phyloP scores from a whole-genome alignment of 2,329 filamentous ascomycete species.

The Venturia oleaginea region DNA sequence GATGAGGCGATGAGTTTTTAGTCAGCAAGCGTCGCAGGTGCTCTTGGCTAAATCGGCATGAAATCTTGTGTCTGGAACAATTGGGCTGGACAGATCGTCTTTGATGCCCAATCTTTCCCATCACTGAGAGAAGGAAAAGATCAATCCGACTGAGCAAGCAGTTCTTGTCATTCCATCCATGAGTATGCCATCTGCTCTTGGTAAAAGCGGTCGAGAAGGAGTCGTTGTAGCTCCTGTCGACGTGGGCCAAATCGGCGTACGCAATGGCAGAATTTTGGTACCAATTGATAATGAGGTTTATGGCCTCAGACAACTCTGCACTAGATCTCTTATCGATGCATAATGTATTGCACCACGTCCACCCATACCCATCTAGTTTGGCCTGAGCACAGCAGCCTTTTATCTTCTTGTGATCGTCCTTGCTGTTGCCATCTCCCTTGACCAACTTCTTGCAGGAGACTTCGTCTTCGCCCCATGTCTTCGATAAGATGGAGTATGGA shows the following conservation, averaged over 20 bases:
- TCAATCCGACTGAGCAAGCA: too few species aligned
- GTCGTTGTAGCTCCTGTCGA: too few species aligned
- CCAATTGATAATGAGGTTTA: slow-evolving; percentile 18
- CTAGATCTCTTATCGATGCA: slow-evolving; percentile 20
- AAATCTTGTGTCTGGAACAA: too few species aligned
- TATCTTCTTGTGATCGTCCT: neutral
- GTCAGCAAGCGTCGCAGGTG: too few species aligned
- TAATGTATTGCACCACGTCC: slow-evolving; percentile 19
- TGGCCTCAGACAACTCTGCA: slow-evolving; percentile 17
- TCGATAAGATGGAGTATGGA: slow-evolving; percentile 19
- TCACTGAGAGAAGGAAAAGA: too few species aligned
- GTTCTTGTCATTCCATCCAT: too few species aligned
- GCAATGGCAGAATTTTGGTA: slow-evolving; percentile 17
- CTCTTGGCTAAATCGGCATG: too few species aligned
- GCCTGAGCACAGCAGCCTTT: slow-evolving; percentile 4
- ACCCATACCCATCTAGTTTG: slow-evolving; percentile 13
- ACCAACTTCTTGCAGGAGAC: slow-evolving; percentile 18
- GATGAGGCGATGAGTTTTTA: too few species aligned
- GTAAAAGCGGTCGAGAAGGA: too few species aligned
- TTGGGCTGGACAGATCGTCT: too few species aligned
- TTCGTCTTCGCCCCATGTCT: slow-evolving; percentile 20
- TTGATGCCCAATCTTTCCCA: too few species aligned
- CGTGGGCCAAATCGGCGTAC: slow-evolving; percentile 16
- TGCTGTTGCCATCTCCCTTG: neutral
- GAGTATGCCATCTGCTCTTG: neutral